A percentile compares a stretch with the other conserved stretches of the same genome.
Conservation (phyloP, 768 basidiomycete species). For the Mrakia hoshinonis region DNA sequence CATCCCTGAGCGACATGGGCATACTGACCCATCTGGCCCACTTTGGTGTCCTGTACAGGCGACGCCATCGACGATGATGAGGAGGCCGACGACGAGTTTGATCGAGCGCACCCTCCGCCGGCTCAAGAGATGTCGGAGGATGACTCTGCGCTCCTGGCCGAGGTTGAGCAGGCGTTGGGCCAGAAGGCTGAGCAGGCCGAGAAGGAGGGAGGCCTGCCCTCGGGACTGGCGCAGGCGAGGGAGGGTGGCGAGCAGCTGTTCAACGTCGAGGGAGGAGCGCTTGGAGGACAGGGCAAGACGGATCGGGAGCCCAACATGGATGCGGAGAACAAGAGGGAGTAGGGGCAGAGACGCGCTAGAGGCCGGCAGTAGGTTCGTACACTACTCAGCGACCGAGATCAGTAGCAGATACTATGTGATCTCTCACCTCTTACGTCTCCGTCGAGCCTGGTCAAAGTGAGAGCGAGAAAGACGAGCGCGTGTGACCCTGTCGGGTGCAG, state of each 20-base stretch:
- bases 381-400: no score
- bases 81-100: not conserved
- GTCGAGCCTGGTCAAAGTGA: no score
- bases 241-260: not conserved
- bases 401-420: no score
- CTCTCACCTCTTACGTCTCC: no score
- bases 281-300: not conserved
- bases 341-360: no score
- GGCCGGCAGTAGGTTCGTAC: no score
- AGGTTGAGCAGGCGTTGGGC: not conserved
- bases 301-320: no score
- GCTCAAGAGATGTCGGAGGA: not conserved
- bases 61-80: conserved; percentile 13
- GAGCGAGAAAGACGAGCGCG: no score
- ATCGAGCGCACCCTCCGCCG: conserved; percentile 2
- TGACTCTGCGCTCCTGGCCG: no score
- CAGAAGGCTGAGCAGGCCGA: conserved; percentile 2
- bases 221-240: conserved; percentile 4
- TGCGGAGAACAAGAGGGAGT: no score
- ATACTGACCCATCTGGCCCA: not conserved
- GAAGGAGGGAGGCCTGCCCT: not conserved
- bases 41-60: not conserved
- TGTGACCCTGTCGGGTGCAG: no score
- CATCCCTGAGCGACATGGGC: not conserved
- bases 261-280: not conserved